Base-by-base conservation (phyloP, 2,329 filamentous ascomycete species). In the Calonectria multiphialidica region DNA sequence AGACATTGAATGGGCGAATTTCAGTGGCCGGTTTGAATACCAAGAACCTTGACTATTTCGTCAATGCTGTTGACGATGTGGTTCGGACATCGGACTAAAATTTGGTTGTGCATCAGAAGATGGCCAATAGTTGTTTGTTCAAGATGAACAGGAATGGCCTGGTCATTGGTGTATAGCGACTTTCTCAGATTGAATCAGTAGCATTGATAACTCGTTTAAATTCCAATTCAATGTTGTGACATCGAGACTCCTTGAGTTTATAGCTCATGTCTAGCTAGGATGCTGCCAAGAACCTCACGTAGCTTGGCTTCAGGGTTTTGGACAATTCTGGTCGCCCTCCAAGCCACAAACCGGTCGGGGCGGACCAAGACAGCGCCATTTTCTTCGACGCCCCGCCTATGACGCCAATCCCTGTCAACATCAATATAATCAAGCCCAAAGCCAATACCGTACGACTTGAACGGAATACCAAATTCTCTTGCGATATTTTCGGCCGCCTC, bases 391-490 rank as follows among this genome's bases (percentile, higher is more conserved):
- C 49, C 64, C 23, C 70, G 40, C 6, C 65, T n/a, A 10, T 18
- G 25, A 16, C 64, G 28, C 70, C 70, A 72, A 18, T 61, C 37
- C 4, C 49, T 47, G 33, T 72, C 59, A 16, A 40, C 16, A 23
- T 72, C 70, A 23, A 65, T 61, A 18, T 61, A 68, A 5, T 68
- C 65, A 35, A 64, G 70, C 2, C 70, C 23, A 23, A 72, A 61
- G 8, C 70, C 70, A 33, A 72, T 66, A 3, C 55, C 61, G n/a
- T 63, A 61, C 2, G 40, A 35, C 23, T 68, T 65, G 1, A 72
- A 7, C 6, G 70, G 59, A 18, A 68, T 45, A 8, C 57, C 28
- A 2, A 55, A 49, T 8, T 65, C 16, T 3, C 37, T 23, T 18
- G 23, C 2, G 21, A 65, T 50, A 0, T 59, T 16, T 13, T 50